Conservation (phyloP, 2,329 filamentous ascomycete genomes). For the Fusarium udum region DNA sequence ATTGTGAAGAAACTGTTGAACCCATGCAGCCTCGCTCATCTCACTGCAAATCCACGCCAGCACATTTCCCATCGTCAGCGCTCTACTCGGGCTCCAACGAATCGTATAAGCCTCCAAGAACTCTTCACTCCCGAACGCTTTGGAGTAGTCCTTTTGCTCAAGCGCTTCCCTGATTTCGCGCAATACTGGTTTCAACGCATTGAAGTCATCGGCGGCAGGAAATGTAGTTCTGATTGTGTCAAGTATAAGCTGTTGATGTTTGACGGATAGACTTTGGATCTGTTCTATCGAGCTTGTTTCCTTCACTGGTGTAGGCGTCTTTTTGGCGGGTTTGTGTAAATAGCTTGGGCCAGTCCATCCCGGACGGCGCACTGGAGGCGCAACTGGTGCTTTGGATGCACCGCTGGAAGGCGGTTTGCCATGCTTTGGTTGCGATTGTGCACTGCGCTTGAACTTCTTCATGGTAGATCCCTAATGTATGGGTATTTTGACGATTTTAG, state of each 20-base stretch:
- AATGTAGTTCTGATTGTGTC: constrained; percentile 10
- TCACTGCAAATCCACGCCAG: constrained; percentile 14
- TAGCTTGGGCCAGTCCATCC: constrained; percentile 17
- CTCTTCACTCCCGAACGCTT: neutral
- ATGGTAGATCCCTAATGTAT: neutral
- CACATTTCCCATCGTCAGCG: neutral
- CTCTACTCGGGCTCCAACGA: constrained; percentile 1
- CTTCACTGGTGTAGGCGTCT: neutral
- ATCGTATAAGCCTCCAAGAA: constrained; percentile 10
- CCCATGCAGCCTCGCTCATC: neutral
- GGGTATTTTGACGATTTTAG: neutral
- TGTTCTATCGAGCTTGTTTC: neutral
- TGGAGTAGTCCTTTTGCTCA: constrained; percentile 5
- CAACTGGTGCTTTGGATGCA: constrained; percentile 7
- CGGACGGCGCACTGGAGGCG: constrained; percentile 5
- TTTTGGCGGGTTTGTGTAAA: constrained; percentile 4
- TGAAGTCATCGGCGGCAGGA: constrained; percentile 2
- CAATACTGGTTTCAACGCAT: neutral
- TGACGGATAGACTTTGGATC: neutral
- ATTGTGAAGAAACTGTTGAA: neutral
- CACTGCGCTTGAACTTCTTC: constrained; percentile 7
- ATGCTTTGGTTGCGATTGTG: constrained; percentile 17
- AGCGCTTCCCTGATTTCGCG: constrained; percentile 8
- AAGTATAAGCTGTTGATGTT: constrained; percentile 10
- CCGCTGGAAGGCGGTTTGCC: neutral